Base-by-base conservation (phyloP, 495 filamentous ascomycete genomes). In the Aspergillus olivimuriae region DNA sequence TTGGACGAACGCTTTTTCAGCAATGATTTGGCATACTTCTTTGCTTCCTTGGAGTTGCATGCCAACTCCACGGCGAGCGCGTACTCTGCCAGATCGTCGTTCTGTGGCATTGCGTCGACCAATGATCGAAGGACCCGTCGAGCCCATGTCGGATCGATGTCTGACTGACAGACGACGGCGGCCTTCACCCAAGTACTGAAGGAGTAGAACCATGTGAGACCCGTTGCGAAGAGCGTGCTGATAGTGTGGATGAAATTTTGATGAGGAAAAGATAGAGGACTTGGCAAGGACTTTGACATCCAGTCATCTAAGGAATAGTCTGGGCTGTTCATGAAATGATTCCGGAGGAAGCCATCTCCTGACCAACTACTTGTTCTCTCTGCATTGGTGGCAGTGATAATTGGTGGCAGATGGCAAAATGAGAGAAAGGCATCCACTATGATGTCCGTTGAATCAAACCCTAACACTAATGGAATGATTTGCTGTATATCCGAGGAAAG, bases 401-500 rank as follows among this genome's bases (percentile, higher is more conserved):
- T 51, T 20, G 60, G 70, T n/a, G 87, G 84, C 8, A 92, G 63
- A 22, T 75, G 72, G 50, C 77, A 85, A 53, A 89, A 92, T 31
- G 75, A 62, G 4, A 89, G 58, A 48, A 88, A 87, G 12, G 75
- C 74, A 50, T 89, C 75, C 20, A 89, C 28, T 10, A 91, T 46
- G 1, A 75, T 53, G 9, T 61, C 26, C 4, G 51, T 38, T 4
- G 66, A 52, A 7, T 61, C 38, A 1, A 58, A 45, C 1, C 39
- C 24, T 8, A 73, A 73, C 31, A 85, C 68, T 41, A 65, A 62
- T n/a, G 79, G 57, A 22, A 94, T 47, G 34, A 81, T 70, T 1
- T 77, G 68, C 48, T 75, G 60, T 11, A 96, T 68, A 59, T 97
- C 92, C 9, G 81, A 81, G 46, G 81, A 86, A 44, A 96, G 72